Base-by-base conservation (phyloP, 1,139 yeast species). In the Geotrichum cucujoidarum region DNA sequence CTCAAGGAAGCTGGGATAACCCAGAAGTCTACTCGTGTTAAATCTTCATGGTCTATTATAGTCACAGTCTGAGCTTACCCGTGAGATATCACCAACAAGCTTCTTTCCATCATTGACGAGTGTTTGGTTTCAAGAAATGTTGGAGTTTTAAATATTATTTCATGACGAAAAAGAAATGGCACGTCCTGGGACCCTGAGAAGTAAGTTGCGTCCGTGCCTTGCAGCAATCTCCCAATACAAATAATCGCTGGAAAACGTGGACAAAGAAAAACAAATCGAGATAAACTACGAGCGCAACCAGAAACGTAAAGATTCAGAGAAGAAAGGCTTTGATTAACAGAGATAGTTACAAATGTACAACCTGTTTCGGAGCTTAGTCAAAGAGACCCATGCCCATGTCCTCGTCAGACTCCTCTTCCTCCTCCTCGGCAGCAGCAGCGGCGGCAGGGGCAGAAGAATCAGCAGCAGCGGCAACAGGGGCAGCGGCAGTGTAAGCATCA, bases 341-440 rank as follows among this genome's bases (percentile, higher is more conserved):
- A n/a, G n/a, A n/a, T n/a, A n/a, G n/a, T n/a, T n/a, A n/a, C n/a
- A n/a, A n/a, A n/a, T n/a, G n/a, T n/a, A n/a, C n/a, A n/a, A n/a
- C n/a, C n/a, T n/a, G n/a, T n/a, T n/a, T n/a, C n/a, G 31, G 30
- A 31, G 55, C 45, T 81, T 92, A 92, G 81, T 90, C 97, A 81
- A 90, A 90, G 74, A 92, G 81, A 79, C 97, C 97, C 89, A 90
- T 84, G 61, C 96, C 97, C 97, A 89, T 88, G 79, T 84, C 95
- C 59, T 71, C 81, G 64, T 83, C 90, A 67, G 80, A 80, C 57
- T 77, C 86, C 65, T 77, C 94, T 65, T 77, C 94, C 62, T 77
- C 94, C 60, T 78, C 95, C 65, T 75, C 95, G 56, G 74, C 92
- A 56, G 78, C 87, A 55, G 80, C 87, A 55, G 77, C 90, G 54